Percentiles rank a stretch among this genome's conserved stretches.
phyloP scores from a whole-genome alignment of 2,329 filamentous ascomycete species.

The Exophiala oligosperma region DNA sequence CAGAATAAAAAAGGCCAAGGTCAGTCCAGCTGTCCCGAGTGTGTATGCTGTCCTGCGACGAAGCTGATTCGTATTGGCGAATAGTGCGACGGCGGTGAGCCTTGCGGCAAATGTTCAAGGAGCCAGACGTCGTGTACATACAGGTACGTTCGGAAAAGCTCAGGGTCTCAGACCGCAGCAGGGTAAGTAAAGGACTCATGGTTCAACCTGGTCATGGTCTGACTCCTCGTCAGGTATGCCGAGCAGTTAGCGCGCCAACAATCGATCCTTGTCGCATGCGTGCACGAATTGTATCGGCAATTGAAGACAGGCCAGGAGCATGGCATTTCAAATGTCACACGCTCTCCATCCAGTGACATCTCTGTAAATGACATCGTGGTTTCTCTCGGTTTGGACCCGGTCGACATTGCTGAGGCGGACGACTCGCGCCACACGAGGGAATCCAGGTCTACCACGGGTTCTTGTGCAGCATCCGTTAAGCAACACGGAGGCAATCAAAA shows the following conservation, averaged over 20 bases:
- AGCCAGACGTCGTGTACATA: not conserved
- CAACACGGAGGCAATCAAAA: no score
- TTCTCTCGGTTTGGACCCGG: not conserved
- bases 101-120: not conserved
- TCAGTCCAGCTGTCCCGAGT: not conserved
- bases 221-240: not conserved
- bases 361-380: not conserved
- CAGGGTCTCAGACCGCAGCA: not conserved
- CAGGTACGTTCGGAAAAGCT: not conserved
- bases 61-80: not conserved
- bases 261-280: not conserved
- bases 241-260: not conserved
- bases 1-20: not conserved
- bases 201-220: not conserved
- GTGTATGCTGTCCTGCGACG: not conserved
- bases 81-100: not conserved
- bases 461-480: no score
- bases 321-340: not conserved
- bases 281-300: not conserved
- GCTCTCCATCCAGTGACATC: not conserved
- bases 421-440: no score
- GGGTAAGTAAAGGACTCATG: not conserved
- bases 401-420: not conserved
- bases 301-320: not conserved
- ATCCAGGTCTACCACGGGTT: no score